phyloP scores from a whole-genome alignment of 805 yeast species.

The Starmerella bacillaris region DNA sequence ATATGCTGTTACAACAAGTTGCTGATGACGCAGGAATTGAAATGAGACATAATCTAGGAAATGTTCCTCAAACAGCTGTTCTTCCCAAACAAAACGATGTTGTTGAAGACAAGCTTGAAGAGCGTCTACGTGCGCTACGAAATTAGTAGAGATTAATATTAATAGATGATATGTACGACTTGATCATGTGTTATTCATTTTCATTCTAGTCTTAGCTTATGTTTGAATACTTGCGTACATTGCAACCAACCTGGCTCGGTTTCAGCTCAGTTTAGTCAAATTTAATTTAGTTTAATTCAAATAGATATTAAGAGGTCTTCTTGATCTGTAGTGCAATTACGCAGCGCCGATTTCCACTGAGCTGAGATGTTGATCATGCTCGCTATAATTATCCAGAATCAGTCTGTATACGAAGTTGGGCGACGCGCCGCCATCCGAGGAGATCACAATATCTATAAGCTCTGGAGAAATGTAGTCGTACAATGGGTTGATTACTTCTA shows the following conservation, averaged over 20 bases:
- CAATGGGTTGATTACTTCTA: slow-evolving; percentile 71
- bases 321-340: too few relatives aligned
- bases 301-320: too few relatives aligned
- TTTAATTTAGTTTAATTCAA: too few relatives aligned
- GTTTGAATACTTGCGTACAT: too few relatives aligned
- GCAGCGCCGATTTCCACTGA: neutral
- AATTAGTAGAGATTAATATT: slow-evolving; percentile 18
- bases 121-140: slow-evolving; percentile 73
- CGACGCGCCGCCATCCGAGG: slow-evolving; percentile 91
- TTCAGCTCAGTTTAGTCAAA: too few relatives aligned
- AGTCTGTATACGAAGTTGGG: slow-evolving; percentile 92
- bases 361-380: slow-evolving; percentile 37
- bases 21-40: slow-evolving; percentile 97
- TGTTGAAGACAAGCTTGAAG: slow-evolving; percentile 74
- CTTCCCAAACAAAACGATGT: slow-evolving; percentile 38
- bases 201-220: too few relatives aligned
- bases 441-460: slow-evolving; percentile 78
- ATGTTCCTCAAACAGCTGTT: slow-evolving; percentile 31
- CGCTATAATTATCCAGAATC: slow-evolving; percentile 81
- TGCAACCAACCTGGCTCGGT: too few relatives aligned
- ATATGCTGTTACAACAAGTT: slow-evolving; percentile 69
- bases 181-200: neutral
- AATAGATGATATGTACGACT: neutral
- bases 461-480: slow-evolving; percentile 89
- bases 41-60: slow-evolving; percentile 56